Evolutionary conservation across 1,284 basidiomycete genomes (phyloP).

Genomic region (Ustilago xerochloae): DNA sequence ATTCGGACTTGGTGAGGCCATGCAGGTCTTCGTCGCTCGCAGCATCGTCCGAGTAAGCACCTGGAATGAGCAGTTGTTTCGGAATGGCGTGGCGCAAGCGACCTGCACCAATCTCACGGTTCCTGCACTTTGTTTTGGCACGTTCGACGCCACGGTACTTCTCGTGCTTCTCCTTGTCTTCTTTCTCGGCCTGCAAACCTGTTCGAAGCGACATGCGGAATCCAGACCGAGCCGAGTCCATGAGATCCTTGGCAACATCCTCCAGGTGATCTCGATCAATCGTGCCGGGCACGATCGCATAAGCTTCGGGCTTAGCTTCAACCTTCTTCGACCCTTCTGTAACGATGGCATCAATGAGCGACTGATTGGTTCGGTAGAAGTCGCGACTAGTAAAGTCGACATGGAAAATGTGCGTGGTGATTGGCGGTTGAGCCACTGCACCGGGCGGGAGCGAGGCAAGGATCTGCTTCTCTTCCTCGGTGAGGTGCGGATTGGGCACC

Average conservation of each 20-base stretch:
- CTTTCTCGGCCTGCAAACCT: slow-evolving; percentile 47
- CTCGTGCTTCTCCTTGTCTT: slow-evolving; percentile 56
- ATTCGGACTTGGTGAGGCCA: slow-evolving; percentile 47
- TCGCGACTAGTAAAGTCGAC: slow-evolving; percentile 49
- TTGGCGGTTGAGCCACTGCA: slow-evolving; percentile 40
- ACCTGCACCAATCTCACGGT: slow-evolving; percentile 51
- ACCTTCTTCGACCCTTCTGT: slow-evolving; percentile 42
- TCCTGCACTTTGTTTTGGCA: slow-evolving; percentile 48
- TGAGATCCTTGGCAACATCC: slow-evolving; percentile 56
- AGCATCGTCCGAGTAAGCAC: slow-evolving; percentile 55
- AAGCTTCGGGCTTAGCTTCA: slow-evolving; percentile 49
- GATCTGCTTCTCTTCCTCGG: slow-evolving; percentile 43
- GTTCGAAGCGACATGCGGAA: slow-evolving; percentile 53
- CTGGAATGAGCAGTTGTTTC: slow-evolving; percentile 47
- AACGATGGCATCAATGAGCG: slow-evolving; percentile 51
- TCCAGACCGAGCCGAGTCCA: slow-evolving; percentile 52
- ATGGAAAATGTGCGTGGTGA: slow-evolving; percentile 53
- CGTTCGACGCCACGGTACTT: slow-evolving; percentile 53
- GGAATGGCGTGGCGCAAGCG: slow-evolving; percentile 49
- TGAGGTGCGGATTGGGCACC: slow-evolving; percentile 46
- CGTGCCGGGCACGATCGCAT: slow-evolving; percentile 49
- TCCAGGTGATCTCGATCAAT: slow-evolving; percentile 50
- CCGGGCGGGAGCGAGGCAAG: slow-evolving; percentile 38
- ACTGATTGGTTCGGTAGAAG: slow-evolving; percentile 52
- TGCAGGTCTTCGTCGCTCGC: slow-evolving; percentile 59